These are phyloP conservation scores for Penicillium brasilianum DNA, from an alignment of 2,329 filamentous ascomycete species.

Conservation along the genomic window DNA sequence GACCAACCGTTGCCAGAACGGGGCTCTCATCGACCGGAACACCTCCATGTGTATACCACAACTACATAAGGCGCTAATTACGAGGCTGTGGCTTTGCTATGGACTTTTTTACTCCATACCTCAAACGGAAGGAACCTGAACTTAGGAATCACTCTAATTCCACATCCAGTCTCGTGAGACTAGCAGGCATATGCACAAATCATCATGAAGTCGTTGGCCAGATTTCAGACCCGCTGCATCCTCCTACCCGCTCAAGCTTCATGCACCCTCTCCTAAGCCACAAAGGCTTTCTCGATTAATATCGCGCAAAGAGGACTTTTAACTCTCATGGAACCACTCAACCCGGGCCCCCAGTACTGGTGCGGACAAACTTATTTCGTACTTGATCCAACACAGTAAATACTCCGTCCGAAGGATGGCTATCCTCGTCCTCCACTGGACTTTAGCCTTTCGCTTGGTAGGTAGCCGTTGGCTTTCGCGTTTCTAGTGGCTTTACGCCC, in stretches of 20 bases:
- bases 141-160: neutral
- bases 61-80: too few relatives aligned
- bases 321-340: neutral
- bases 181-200: neutral
- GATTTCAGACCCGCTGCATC: neutral
- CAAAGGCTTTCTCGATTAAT: neutral
- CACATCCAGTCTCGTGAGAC: neutral
- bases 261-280: neutral
- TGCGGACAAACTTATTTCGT: neutral
- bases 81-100: too few relatives aligned
- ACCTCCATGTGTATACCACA: too few relatives aligned
- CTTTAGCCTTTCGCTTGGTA: neutral
- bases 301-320: neutral
- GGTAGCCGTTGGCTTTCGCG: neutral
- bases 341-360: neutral
- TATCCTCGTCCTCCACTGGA: neutral
- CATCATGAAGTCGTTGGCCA: neutral
- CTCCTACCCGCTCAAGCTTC: neutral
- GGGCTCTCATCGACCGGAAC: neutral
- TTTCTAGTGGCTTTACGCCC: neutral
- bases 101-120: neutral
- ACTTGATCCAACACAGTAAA: neutral
- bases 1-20: neutral
- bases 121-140: neutral
- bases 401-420: neutral